These are phyloP conservation scores for Tothia fuscella DNA, from an alignment of 2,329 filamentous ascomycete genomes.

Conservation along the genomic window DNA sequence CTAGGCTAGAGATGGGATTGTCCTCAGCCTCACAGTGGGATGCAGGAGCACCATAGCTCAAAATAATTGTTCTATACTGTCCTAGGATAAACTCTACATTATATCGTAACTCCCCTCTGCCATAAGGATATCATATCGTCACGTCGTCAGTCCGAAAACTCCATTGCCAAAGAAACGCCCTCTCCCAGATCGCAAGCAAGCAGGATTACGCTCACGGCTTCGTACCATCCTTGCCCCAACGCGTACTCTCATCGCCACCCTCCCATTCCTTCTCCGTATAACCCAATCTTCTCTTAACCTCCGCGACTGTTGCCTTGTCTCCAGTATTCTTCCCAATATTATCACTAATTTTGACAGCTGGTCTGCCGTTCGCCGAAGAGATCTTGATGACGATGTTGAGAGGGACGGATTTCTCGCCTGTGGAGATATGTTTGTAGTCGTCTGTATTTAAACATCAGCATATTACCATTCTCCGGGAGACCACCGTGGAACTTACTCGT, in stretches of 20 bases:
- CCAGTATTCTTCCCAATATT: slow-evolving; percentile 94
- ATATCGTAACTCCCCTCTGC: too few relatives aligned
- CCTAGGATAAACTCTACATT: too few relatives aligned
- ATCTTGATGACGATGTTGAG: slow-evolving; percentile 98
- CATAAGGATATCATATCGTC: too few relatives aligned
- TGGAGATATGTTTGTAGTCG: slow-evolving; percentile 65
- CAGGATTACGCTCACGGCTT: too few relatives aligned
- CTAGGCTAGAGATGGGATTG: too few relatives aligned
- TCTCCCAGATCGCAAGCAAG: too few relatives aligned
- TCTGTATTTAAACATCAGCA: slow-evolving; percentile 36
- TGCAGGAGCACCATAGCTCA: too few relatives aligned
- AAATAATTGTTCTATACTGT: too few relatives aligned
- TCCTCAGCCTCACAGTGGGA: too few relatives aligned
- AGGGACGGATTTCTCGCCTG: slow-evolving; percentile 72
- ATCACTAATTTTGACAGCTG: slow-evolving; percentile 80
- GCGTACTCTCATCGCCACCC: slow-evolving; percentile 67
- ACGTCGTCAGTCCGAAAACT: too few relatives aligned
- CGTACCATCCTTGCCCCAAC: slow-evolving; percentile 62
- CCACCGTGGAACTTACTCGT: slow-evolving; percentile 46
- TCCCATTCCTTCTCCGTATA: slow-evolving; percentile 79
- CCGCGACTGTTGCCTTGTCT: slow-evolving; percentile 62
- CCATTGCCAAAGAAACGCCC: too few relatives aligned
- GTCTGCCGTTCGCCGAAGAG: slow-evolving; percentile 65
- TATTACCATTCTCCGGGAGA: not conserved
- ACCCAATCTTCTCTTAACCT: slow-evolving; percentile 74